These are phyloP conservation scores for Stachybotrys chlorohalonatus DNA, from an alignment of 2,329 filamentous ascomycete species.

Conservation along the genomic window DNA sequence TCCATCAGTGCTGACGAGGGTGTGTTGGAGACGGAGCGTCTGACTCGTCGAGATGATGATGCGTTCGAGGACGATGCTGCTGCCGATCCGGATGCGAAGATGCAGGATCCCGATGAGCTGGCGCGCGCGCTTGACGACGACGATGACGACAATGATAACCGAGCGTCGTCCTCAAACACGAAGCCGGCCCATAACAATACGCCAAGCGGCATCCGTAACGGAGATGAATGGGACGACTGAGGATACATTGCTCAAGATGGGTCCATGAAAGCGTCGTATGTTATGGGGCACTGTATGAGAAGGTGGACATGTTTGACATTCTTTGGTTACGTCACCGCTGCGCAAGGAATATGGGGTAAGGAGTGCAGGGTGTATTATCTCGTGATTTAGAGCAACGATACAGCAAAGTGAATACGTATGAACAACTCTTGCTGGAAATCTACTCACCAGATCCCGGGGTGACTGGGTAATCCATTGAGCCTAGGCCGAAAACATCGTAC, in stretches of 20 bases:
- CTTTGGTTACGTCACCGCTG: not conserved
- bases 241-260: not conserved
- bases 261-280: not conserved
- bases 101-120: conserved; percentile 58
- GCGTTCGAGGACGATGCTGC: conserved; percentile 27
- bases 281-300: not conserved
- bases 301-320: not conserved
- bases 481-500: no score
- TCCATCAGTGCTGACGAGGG: conserved; percentile 58
- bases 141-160: conserved; percentile 26
- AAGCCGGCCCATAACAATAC: conserved; percentile 11
- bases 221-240: conserved; percentile 37
- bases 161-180: conserved; percentile 14
- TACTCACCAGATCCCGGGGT: no score
- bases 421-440: no score
- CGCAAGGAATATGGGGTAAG: not conserved
- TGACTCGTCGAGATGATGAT: conserved; percentile 35
- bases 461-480: no score
- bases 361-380: not conserved
- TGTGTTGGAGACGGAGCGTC: conserved; percentile 40
- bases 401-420: no score
- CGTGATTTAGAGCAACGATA: not conserved
- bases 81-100: conserved; percentile 54
- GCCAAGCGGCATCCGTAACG: conserved; percentile 32
- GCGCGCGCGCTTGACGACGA: conserved; percentile 51